Evolutionary conservation across 208 protist species (phyloP), one percentile per base, ranked within the genome.

Genomic region (Trichomonas tenax): DNA sequence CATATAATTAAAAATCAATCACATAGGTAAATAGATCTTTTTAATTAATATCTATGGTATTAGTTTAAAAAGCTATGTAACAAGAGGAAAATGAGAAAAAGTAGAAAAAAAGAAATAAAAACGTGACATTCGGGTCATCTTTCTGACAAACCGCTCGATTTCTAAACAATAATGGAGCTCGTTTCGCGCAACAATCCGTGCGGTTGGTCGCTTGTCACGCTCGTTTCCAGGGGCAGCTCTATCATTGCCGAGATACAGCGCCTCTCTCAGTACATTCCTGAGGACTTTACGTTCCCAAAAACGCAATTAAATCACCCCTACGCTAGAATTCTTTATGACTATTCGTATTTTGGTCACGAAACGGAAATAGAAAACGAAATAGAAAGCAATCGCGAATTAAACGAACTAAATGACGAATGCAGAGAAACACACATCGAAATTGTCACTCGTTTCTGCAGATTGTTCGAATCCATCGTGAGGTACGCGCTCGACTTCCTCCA

Each of bases 381-480:
- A 31, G 89, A 96, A 72, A 34, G 31, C 26, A 38, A 93, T 95
- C 63, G 8, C 4, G 96, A 98, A 31, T 96, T 98, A 23, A 82
- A 97, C 0, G 98, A 98, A 38, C 88, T 98, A 21, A 98, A 98
- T 96, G 97, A 97, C 89, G 96, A 97, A 45, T 98, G 98, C 82
- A 97, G 97, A 88, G 98, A 98, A 34, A 98, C 96, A 96, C 98
- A 99, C 97, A 97, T 99, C 46, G 98, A 98, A 58, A 97, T 99
- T n/a, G 97, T 99, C 31, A 97, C 98, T 86, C 98, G 98, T 48
- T 99, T 99, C 97, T 99, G 99, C 97, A 96, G 97, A 11, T 97
- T 99, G 4, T 99, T 99, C 96, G 98, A 99, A 95, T 97, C 97
- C 96, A 98, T 99, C 6, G 99, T 98, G 86, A 98, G 98, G 96